These are phyloP conservation scores for Cryptococcus hybrid DNA, from an alignment of 1,284 basidiomycete genomes.

Conservation along the genomic window DNA sequence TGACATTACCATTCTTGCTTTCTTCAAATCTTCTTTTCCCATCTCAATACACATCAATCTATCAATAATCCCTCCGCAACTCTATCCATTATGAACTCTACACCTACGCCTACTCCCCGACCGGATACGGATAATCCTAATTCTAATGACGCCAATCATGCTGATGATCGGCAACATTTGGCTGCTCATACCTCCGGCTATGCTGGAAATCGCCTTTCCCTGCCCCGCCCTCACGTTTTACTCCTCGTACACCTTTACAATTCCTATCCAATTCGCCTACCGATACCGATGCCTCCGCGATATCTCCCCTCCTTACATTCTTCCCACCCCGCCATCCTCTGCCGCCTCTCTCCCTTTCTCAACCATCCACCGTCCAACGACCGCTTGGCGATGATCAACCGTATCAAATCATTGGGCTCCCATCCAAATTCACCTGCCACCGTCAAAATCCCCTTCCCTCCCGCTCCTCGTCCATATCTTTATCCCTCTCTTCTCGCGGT, in stretches of 20 bases:
- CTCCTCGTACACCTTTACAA: constrained; percentile 28
- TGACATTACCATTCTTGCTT: constrained; percentile 42
- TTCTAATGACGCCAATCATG: background rate
- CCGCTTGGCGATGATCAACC: constrained; percentile 8
- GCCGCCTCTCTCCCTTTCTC: constrained; percentile 1
- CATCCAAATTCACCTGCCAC: constrained; percentile 35
- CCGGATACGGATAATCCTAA: background rate
- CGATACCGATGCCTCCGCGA: constrained; percentile 3
- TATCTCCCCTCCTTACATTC: constrained; percentile 2
- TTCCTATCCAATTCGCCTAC: constrained; percentile 23
- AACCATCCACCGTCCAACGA: constrained; percentile 10
- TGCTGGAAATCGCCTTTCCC: constrained; percentile 18
- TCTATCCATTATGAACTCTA: background rate
- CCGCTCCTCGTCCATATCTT: background rate
- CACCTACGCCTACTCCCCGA: background rate
- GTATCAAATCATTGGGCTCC: constrained; percentile 3
- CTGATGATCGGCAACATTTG: background rate
- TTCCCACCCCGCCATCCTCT: constrained; percentile 7
- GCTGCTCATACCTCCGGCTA: constrained; percentile 2
- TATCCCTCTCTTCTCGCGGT: constrained; percentile 5
- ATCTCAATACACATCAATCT: background rate
- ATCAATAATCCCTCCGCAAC: too few species aligned
- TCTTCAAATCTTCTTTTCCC: background rate
- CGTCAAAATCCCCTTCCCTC: constrained; percentile 12
- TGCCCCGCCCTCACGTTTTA: constrained; percentile 17